phyloP scores from a whole-genome alignment of 257 asterid species.

The Jacaranda copaia region DNA sequence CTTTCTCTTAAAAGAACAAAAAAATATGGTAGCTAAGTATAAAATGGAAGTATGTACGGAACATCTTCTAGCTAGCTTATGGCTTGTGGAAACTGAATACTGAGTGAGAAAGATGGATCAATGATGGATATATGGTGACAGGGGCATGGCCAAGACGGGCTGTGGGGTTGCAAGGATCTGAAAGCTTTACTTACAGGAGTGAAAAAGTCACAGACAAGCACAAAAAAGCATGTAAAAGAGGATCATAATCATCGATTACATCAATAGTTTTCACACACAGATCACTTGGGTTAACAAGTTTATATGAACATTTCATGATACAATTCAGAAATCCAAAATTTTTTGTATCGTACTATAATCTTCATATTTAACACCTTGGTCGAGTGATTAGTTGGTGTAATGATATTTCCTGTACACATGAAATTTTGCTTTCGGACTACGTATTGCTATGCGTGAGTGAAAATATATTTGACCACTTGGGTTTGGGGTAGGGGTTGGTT shows the following conservation, averaged over 20 bases:
- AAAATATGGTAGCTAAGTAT: background rate
- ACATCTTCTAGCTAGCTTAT: background rate
- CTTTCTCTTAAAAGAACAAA: slow-evolving; percentile 12
- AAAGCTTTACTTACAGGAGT: slow-evolving; percentile 20
- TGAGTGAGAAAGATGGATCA: slow-evolving; percentile 34
- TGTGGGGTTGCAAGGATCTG: slow-evolving; percentile 45
- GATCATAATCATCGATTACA: background rate
- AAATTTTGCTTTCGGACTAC: too few species aligned
- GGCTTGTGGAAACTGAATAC: slow-evolving; percentile 1
- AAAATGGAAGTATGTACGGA: slow-evolving; percentile 8
- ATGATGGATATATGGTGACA: slow-evolving; percentile 36
- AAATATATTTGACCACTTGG: too few species aligned
- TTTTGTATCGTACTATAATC: too few species aligned
- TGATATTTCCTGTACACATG: too few species aligned
- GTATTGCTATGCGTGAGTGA: too few species aligned
- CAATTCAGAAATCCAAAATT: background rate
- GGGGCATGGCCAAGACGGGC: slow-evolving; percentile 18
- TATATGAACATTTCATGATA: background rate
- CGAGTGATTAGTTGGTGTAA: too few species aligned
- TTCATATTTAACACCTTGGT: too few species aligned
- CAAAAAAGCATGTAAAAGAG: background rate
- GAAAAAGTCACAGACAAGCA: background rate
- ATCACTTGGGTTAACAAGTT: background rate
- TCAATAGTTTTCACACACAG: background rate
- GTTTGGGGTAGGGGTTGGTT: too few species aligned